These are phyloP conservation scores for Eucalyptus paniculata DNA, from an alignment of 345 rosid genomes.

Conservation along the genomic window DNA sequence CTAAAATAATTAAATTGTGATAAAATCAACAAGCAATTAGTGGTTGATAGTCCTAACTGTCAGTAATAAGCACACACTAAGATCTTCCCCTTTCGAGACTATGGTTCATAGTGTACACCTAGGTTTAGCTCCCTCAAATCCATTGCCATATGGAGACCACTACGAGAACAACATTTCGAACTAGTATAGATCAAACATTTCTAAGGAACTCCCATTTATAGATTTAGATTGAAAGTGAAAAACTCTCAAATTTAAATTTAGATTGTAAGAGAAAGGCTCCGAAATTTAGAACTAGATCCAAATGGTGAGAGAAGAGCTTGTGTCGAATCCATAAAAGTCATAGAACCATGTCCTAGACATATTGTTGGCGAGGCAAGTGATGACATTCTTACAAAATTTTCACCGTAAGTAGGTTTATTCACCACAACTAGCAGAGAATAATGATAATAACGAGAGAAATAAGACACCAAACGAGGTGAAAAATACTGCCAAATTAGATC, in stretches of 20 bases:
- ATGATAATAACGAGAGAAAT: no score
- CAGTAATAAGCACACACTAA: background rate
- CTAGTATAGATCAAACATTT: background rate
- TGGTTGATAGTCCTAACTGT: no score
- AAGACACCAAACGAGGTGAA: no score
- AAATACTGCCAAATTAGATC: background rate
- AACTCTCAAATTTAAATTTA: background rate
- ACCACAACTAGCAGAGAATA: accelerated
- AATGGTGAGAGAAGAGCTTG: background rate
- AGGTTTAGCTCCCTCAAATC: no score
- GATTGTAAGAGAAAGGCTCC: background rate
- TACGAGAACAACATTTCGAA: background rate
- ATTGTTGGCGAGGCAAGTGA: accelerated
- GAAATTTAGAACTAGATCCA: accelerated
- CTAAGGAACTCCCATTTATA: background rate
- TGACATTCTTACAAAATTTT: no score
- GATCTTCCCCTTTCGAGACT: background rate
- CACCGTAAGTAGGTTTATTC: background rate
- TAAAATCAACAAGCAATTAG: no score
- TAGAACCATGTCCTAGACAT: background rate
- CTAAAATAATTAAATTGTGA: no score
- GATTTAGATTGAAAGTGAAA: background rate
- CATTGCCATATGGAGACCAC: background rate
- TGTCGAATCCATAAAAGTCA: background rate
- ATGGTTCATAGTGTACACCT: background rate